A percentile compares a stretch with the other conserved stretches of the same genome.
Conservation (phyloP, 768 basidiomycete species). For the Mycena crocata region DNA sequence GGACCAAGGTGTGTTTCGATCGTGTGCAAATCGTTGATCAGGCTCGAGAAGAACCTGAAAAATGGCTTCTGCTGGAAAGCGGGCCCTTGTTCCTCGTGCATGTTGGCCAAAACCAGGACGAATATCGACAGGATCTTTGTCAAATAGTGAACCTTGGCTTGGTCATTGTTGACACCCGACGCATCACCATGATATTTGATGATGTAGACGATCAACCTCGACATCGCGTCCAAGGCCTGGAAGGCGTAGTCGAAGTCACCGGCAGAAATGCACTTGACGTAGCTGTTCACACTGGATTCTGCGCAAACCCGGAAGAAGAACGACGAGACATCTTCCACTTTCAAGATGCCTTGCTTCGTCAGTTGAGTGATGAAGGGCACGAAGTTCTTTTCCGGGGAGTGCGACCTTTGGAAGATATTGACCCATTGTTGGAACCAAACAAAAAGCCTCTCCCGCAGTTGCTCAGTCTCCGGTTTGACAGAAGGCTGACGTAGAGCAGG, state of each 20-base stretch:
- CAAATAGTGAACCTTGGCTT: constrained; percentile 95
- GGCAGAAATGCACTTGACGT: constrained; percentile 77
- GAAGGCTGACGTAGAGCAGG: constrained; percentile 57
- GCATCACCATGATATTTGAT: constrained; percentile 99
- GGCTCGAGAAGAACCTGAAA: constrained; percentile 97
- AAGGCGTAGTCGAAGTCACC: constrained; percentile 85
- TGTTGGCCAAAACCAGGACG: constrained; percentile 93
- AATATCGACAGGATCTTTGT: constrained; percentile 98
- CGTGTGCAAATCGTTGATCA: constrained; percentile 90
- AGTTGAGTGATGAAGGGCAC: constrained; percentile 97
- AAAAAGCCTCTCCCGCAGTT: constrained; percentile 79
- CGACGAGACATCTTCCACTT: constrained; percentile 94
- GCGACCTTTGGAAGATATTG: constrained; percentile 90
- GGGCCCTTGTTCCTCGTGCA: constrained; percentile 93
- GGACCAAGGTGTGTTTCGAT: constrained; percentile 88
- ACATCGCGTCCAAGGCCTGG: constrained; percentile 95
- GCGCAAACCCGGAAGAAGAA: constrained; percentile 99
- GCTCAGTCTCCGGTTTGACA: constrained; percentile 77
- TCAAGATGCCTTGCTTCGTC: constrained; percentile 96
- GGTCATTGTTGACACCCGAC: constrained; percentile 90
- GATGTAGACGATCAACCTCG: constrained; percentile 94
- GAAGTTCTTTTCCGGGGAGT: constrained; percentile 93
- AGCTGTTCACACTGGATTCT: constrained; percentile 92
- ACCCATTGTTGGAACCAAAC: constrained; percentile 97
- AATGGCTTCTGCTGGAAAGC: constrained; percentile 97